Conservation (phyloP, 2,329 filamentous ascomycete genomes). For the Rhytidhysteron rufulum region DNA sequence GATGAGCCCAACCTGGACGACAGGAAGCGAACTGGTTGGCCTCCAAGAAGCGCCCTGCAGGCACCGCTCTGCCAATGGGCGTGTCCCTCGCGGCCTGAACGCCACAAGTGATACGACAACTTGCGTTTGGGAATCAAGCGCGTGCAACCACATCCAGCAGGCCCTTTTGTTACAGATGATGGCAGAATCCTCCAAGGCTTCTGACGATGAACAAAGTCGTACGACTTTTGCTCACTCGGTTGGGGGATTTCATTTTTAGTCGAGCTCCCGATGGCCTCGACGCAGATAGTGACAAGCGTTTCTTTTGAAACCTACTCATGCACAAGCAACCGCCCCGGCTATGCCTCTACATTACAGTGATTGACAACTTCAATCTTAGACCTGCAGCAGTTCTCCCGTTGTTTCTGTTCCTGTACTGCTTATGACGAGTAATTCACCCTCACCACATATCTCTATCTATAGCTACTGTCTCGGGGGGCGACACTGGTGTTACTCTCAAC, state of each 20-base stretch:
- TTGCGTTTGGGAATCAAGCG: constrained; percentile 10
- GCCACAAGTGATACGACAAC: constrained; percentile 13
- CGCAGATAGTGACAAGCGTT: background rate
- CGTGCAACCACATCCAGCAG: constrained; percentile 8
- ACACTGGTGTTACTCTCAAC: too few species aligned
- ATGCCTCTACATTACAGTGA: background rate
- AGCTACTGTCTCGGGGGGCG: too few species aligned
- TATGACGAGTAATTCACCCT: too few species aligned
- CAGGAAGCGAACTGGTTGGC: background rate
- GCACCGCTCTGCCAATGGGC: background rate
- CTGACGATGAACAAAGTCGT: background rate
- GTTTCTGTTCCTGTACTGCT: too few species aligned
- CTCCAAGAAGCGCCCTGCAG: background rate
- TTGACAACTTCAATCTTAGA: too few species aligned
- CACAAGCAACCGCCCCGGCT: background rate
- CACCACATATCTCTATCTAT: too few species aligned
- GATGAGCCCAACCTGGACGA: background rate
- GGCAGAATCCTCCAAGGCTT: background rate
- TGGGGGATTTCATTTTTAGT: too few species aligned
- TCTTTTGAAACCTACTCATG: background rate
- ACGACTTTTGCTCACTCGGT: background rate
- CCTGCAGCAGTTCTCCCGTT: too few species aligned
- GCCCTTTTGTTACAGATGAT: background rate
- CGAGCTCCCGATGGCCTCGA: too few species aligned
- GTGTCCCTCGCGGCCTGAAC: background rate